A percentile compares a stretch with the other conserved stretches of the same genome.
phyloP scores from a whole-genome alignment of 352 stramenopile genomes.

The Globisporangium mamillatum region DNA sequence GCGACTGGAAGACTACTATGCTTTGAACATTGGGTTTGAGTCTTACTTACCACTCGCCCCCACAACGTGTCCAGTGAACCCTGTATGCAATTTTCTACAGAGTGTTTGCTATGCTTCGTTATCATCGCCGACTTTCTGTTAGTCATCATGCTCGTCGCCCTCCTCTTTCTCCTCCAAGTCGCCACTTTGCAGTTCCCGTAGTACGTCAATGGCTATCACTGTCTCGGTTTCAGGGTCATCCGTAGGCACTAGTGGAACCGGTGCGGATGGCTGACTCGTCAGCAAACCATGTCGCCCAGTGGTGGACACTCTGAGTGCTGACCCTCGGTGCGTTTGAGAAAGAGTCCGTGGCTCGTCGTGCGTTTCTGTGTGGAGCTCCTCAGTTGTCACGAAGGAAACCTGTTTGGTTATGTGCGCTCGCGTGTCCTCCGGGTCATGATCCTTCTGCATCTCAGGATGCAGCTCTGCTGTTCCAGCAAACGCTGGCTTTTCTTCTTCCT shows the following conservation, averaged over 20 bases:
- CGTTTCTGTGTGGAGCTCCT: not conserved
- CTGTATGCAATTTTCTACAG: too few species aligned
- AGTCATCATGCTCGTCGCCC: not conserved
- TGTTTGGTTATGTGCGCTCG: not conserved
- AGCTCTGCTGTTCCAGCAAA: not conserved
- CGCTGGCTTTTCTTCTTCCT: slow-evolving; percentile 6
- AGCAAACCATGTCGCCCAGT: not conserved
- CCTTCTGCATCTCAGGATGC: not conserved
- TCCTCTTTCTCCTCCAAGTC: slow-evolving; percentile 8
- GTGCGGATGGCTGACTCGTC: not conserved
- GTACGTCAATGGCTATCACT: not conserved
- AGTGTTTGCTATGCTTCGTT: not conserved
- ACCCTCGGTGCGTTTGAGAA: not conserved
- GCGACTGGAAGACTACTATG: too few species aligned
- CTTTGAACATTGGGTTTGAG: too few species aligned
- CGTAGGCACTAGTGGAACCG: not conserved
- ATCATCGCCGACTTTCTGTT: not conserved
- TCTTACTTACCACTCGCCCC: too few species aligned
- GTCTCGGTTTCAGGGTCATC: slow-evolving; percentile 1
- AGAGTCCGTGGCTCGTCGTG: not conserved
- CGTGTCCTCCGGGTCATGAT: not conserved
- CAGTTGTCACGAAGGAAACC: not conserved
- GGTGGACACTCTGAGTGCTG: not conserved
- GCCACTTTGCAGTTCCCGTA: not conserved
- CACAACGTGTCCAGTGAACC: too few species aligned